Evolutionary conservation across 2,329 filamentous ascomycete genomes (phyloP).

Genomic region (Aspergillus aculeatus): DNA sequence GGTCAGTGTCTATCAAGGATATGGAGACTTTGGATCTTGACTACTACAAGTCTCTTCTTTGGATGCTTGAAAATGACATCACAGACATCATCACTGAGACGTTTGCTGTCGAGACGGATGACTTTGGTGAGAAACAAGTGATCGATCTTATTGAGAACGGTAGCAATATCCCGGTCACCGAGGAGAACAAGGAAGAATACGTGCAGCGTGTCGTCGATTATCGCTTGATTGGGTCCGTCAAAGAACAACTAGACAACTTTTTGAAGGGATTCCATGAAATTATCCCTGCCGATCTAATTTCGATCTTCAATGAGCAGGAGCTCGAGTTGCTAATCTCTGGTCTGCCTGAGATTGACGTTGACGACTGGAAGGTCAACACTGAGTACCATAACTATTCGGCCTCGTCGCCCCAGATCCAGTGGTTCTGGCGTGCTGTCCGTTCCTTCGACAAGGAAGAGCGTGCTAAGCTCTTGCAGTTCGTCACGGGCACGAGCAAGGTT

Average conservation of each 20-base stretch:
- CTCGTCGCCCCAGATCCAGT: slow-evolving; percentile 94
- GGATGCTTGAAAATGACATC: slow-evolving; percentile 99
- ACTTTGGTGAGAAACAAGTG: slow-evolving; percentile 83
- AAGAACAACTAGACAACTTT: slow-evolving; percentile 92
- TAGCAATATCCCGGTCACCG: slow-evolving; percentile 87
- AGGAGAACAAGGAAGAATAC: slow-evolving; percentile 98
- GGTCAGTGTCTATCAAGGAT: slow-evolving; percentile 94
- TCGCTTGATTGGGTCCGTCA: slow-evolving; percentile 84
- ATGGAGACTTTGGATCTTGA: slow-evolving; percentile 99
- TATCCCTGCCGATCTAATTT: slow-evolving; percentile 87
- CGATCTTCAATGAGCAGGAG: slow-evolving; percentile 98
- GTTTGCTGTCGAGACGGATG: slow-evolving; percentile 90
- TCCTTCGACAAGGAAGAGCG: slow-evolving; percentile 99
- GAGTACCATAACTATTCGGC: slow-evolving; percentile 98
- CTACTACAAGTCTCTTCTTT: slow-evolving; percentile 97
- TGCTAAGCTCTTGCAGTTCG: slow-evolving; percentile 94
- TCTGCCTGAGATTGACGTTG: slow-evolving; percentile 92
- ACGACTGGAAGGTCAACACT: slow-evolving; percentile 98
- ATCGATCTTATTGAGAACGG: slow-evolving; percentile 86
- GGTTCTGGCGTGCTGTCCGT: slow-evolving; percentile 98
- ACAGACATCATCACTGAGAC: slow-evolving; percentile 96
- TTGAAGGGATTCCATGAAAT: slow-evolving; percentile 97
- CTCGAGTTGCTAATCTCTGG: slow-evolving; percentile 94
- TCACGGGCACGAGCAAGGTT: slow-evolving; percentile 97
- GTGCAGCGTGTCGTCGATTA: slow-evolving; percentile 93